Evolutionary conservation across 2,329 filamentous ascomycete genomes (phyloP).

Genomic region (Fusarium tanahbumbuense): DNA sequence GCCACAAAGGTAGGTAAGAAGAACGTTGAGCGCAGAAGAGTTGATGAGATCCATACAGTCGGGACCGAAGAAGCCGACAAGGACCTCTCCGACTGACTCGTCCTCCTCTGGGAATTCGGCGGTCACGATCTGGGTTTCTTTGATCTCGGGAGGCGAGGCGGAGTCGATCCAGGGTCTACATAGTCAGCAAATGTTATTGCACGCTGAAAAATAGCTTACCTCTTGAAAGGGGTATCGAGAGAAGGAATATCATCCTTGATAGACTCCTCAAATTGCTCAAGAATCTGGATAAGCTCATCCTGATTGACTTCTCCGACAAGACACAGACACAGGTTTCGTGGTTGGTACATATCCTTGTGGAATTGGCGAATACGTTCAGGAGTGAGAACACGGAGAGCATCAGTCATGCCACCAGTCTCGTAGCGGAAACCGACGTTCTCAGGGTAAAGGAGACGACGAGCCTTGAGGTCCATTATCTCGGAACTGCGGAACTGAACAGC

Average conservation of each 20-base stretch:
- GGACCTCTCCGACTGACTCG: conserved; percentile 89
- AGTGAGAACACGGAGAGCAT: conserved; percentile 85
- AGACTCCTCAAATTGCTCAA: conserved; percentile 89
- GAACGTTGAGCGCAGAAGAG: conserved; percentile 79
- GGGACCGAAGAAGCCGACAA: conserved; percentile 89
- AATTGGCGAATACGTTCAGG: conserved; percentile 93
- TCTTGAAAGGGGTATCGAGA: conserved; percentile 78
- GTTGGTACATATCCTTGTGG: conserved; percentile 97
- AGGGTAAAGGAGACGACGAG: conserved; percentile 85
- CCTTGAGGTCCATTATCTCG: conserved; percentile 88
- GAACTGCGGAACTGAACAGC: conserved; percentile 85
- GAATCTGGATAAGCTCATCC: conserved; percentile 78
- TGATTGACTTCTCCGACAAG: conserved; percentile 94
- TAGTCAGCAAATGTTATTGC: conserved; percentile 7
- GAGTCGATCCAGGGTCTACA: conserved; percentile 87
- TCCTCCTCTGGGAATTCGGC: conserved; percentile 97
- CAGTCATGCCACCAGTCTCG: conserved; percentile 98
- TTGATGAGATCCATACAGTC: conserved; percentile 76
- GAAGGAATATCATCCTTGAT: conserved; percentile 85
- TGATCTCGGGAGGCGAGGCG: conserved; percentile 77
- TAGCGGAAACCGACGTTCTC: conserved; percentile 93
- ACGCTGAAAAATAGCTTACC: conserved; percentile 53
- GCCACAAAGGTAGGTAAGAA: conserved; percentile 88
- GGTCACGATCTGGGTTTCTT: conserved; percentile 77
- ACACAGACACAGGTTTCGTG: conserved; percentile 90